A percentile compares a stretch with the other conserved stretches of the same genome.
Evolutionary conservation across 2,329 filamentous ascomycete genomes (phyloP).

Genomic region (Fusarium domesticum): DNA sequence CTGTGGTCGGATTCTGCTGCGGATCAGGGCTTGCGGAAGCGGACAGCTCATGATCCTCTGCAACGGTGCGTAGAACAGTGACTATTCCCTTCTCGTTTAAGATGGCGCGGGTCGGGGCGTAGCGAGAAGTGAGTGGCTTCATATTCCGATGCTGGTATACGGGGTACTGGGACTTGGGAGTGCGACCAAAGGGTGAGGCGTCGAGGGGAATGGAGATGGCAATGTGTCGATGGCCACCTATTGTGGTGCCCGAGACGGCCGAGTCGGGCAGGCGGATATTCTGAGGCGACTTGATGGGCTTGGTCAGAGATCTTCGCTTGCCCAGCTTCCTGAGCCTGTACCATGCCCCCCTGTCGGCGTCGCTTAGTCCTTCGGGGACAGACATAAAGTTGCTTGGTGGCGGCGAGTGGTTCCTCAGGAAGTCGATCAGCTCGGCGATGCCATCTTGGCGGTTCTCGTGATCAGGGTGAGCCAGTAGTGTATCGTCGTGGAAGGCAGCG

Average conservation of each 20-base stretch:
- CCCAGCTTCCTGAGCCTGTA: constrained; percentile 42
- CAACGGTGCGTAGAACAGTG: constrained; percentile 35
- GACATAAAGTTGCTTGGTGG: constrained; percentile 52
- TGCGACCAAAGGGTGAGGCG: constrained; percentile 42
- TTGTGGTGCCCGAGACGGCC: constrained; percentile 53
- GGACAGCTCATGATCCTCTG: constrained; percentile 24
- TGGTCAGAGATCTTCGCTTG: constrained; percentile 34
- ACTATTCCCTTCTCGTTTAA: constrained; percentile 37
- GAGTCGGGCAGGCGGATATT: constrained; percentile 50
- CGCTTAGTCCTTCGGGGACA: constrained; percentile 33
- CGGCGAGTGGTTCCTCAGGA: constrained; percentile 48
- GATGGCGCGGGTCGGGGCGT: constrained; percentile 29
- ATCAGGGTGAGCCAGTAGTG: constrained; percentile 17
- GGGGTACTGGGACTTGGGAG: constrained; percentile 35
- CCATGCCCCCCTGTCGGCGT: constrained; percentile 39
- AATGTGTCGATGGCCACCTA: constrained; percentile 54
- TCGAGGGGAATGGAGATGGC: constrained; percentile 59
- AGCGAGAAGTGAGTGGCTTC: constrained; percentile 19
- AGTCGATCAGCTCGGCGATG: constrained; percentile 43
- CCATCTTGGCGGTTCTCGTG: constrained; percentile 25
- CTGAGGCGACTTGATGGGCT: constrained; percentile 31
- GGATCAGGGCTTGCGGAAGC: constrained; percentile 12
- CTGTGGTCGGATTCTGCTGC: constrained; percentile 10
- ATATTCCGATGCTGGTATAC: constrained; percentile 22
- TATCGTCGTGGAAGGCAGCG: constrained; percentile 21